A percentile compares a stretch with the other conserved stretches of the same genome.
phyloP scores from a whole-genome alignment of 1,139 yeast species.

The Magnusiomyces ingens region DNA sequence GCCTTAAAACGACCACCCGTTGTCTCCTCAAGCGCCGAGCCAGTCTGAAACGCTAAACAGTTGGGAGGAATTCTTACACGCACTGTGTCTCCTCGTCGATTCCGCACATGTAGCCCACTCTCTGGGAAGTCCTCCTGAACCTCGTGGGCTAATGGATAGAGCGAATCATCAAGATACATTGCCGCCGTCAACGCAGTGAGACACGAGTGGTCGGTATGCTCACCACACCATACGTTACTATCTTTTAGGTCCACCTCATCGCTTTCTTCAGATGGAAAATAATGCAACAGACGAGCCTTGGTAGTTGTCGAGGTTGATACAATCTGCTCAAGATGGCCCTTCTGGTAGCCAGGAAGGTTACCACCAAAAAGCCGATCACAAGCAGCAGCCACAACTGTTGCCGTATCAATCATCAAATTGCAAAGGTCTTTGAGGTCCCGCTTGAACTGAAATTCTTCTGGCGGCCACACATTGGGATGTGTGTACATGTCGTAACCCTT shows the following conservation, averaged over 20 bases:
- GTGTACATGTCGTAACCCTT: constrained; percentile 41
- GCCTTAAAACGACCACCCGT: constrained; percentile 49
- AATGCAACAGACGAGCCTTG: constrained; percentile 54
- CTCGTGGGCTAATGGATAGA: constrained; percentile 7
- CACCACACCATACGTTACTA: constrained; percentile 52
- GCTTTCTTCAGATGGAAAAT: constrained; percentile 28
- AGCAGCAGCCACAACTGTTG: constrained; percentile 45
- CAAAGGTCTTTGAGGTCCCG: constrained; percentile 32
- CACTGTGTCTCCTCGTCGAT: constrained; percentile 41
- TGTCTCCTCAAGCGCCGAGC: constrained; percentile 52
- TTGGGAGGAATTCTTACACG: constrained; percentile 51
- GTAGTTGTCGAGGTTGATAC: constrained; percentile 49
- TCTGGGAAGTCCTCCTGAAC: constrained; percentile 35
- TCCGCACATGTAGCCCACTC: constrained; percentile 50
- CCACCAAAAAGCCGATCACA: constrained; percentile 43
- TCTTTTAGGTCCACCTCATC: constrained; percentile 21
- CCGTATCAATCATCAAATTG: constrained; percentile 45
- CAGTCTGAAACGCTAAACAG: constrained; percentile 59
- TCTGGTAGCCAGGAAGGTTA: constrained; percentile 31
- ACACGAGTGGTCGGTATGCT: constrained; percentile 58
- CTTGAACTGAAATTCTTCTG: constrained; percentile 25
- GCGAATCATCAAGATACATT: constrained; percentile 41
- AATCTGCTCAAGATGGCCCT: constrained; percentile 40
- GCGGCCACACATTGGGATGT: constrained; percentile 53
- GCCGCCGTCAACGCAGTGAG: constrained; percentile 58